Conservation (phyloP, 257 asterid genomes). For the Solanum appendiculatum region DNA sequence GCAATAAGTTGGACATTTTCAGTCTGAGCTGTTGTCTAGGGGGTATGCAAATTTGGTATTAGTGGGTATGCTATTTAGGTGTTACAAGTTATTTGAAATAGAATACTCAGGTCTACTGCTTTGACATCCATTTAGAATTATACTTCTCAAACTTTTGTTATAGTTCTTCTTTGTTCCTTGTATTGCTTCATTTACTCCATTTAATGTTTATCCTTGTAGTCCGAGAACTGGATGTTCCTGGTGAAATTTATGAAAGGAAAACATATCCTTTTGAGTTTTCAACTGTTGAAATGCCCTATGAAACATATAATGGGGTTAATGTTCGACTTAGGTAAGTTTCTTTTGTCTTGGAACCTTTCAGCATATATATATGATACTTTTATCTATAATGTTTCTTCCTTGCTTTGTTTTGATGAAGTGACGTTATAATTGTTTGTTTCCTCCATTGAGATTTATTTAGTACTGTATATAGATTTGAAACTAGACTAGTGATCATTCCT, state of each 20-base stretch:
- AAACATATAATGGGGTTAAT: constrained; percentile 85
- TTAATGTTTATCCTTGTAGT: constrained; percentile 25
- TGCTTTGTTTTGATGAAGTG: not conserved
- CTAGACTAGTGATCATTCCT: not conserved
- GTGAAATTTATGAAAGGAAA: constrained; percentile 89
- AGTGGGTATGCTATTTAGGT: not conserved
- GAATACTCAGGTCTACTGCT: not conserved
- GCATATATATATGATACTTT: not conserved
- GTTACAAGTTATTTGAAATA: not conserved
- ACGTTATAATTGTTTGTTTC: not conserved
- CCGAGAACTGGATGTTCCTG: constrained; percentile 91
- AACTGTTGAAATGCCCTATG: constrained; percentile 98
- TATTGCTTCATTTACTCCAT: not conserved
- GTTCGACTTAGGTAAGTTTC: constrained; percentile 86
- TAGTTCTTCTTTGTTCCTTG: not conserved
- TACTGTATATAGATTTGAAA: not conserved
- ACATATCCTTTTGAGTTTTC: constrained; percentile 95
- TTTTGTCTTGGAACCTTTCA: not conserved
- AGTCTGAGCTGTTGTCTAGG: not conserved
- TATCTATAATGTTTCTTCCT: not conserved
- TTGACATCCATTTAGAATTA: not conserved
- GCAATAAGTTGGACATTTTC: not conserved
- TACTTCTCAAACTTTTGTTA: not conserved
- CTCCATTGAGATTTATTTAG: not conserved
- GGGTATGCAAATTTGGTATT: not conserved